Evolutionary conservation across 2,329 filamentous ascomycete genomes (phyloP), one percentile per base, ranked within the genome.

Genomic region (Fusarium albosuccineum): DNA sequence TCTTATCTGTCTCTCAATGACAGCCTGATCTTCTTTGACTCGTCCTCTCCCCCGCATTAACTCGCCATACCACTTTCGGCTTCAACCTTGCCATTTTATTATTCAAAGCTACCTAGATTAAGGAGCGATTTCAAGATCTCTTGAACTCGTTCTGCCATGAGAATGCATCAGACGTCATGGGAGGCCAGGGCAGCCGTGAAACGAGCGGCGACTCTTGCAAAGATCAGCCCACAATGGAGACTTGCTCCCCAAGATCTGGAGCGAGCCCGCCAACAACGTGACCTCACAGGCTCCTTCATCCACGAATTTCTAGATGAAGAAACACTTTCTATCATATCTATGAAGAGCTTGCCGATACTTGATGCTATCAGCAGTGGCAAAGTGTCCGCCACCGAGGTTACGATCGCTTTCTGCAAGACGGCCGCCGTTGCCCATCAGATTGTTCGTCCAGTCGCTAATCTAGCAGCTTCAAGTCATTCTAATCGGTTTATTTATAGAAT

Each of bases 371-470:
- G 11, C 0, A 22, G 53, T 7, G 27, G 29, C 11, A 46, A 42
- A 5, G 1, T 55, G 4, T 55, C 68, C 2, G 52, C 80, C 0
- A 72, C 77, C 0, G 80, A 85, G 9, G 85, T 88, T 1, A 78
- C 81, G 1, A 77, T 73, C 6, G 86, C 85, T 0, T 89, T 84
- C 69, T 84, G 82, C 71, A 85, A 83, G 68, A 69, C 79, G 8
- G 81, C 82, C 0, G 80, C 81, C 0, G 73, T 84, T 11, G 86
- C 87, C 0, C 86, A 89, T 61, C 87, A 89, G 66, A 76, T 87
- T 36, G 83, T 86, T 70, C 50, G 73, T 70, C 4, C 14, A 22
- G 5, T 1, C n/a, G 17, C n/a, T 4, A 22, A 22, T 22, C 22
- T 22, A 22, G 22, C 9, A 9, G 6, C 11, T 33, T 27, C 27